Base-by-base conservation (phyloP, 2,329 filamentous ascomycete species). In the Paraphoma sp. region DNA sequence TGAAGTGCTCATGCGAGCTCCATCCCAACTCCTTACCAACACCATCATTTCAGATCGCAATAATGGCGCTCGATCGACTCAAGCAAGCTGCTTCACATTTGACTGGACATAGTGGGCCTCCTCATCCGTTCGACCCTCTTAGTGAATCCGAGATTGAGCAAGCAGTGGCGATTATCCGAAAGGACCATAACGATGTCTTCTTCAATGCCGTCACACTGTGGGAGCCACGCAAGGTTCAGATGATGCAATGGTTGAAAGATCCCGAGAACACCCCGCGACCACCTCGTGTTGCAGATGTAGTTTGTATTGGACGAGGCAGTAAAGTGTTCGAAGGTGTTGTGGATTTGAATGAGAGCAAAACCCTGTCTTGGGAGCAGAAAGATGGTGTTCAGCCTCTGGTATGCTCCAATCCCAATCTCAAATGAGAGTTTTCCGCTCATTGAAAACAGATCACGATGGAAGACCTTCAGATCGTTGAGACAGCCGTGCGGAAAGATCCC, bases 141-240 rank as follows among this genome's bases (percentile, higher is more conserved):
- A 85, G 84, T 9, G 81, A 84, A 9, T 77, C 81, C 1, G 93
- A 96, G 77, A 96, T 96, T 65, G 87, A 90, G 67, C 79, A 84
- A 17, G 87, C 87, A 6, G 89, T 93, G 48, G 79, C 84, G 1
- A 80, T 91, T 31, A 83, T 96, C 62, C 87, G 87, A 59, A 86
- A 88, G 66, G 83, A 89, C 56, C 83, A 96, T 73, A 82, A 86
- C 54, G 82, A 89, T 47, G 83, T 96, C 56, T 87, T 88, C 76
- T 97, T 93, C 85, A 95, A 97, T 80, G 90, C 93, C 2, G 88
- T 97, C 53, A 90, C 91, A 2, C 81, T 96, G 29, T 89, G 88
- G 68, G 93, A 97, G 81, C 93, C 93, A 47, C 89, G 89, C 62
- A 97, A 97, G 82, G 87, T 84, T 45, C 87, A 92, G 67, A 93